Base-by-base conservation (phyloP, 2,329 filamentous ascomycete genomes). In the Colletotrichum melonis region DNA sequence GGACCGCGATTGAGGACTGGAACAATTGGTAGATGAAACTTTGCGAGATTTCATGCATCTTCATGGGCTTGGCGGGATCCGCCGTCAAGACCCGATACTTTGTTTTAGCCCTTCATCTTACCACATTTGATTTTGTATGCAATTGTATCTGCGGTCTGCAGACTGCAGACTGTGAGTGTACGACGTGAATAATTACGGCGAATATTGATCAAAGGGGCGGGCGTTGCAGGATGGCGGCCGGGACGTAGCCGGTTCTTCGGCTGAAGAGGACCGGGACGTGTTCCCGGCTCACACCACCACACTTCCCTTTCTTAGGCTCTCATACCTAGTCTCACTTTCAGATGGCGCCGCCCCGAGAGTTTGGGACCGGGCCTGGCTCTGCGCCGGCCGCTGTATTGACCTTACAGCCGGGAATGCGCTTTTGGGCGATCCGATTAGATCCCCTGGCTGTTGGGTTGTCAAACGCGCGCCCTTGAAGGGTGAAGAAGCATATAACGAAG, bases 181-280 rank as follows among this genome's bases (percentile, higher is more conserved):
- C 49, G 22, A n/a, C 38, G 46, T 30, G n/a, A 22, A 54, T 28
- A 26, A n/a, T 42, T 22, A 35, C 5, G 14, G 35, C 32, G 56
- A n/a, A 58, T 35, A 38, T 55, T 35, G 59, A 54, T 60, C 42
- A 49, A 49, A 7, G 42, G 52, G 35, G 22, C 12, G 26, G n/a
- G 46, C 28, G 60, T 52, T 55, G 28, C 35, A 52, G 6, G 32
- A 1, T 46, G 60, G 59, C 16, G 65, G 59, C 70, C 66, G 66
- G 70, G 16, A 73, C 42, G 58, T 63, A 69, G 66, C 70, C 70
- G 70, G 70, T 64, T 11, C 66, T n/a, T 55, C n/a, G 8, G 14
- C 42, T 14, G 28, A 24, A 35, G 24, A 22, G 46, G 65, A 69
- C 70, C 66, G 70, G 70, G 42, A 69, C 59, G 12, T n/a, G 16